Base-by-base conservation (phyloP, 116 monocot genomes). In the Zostera marina region DNA sequence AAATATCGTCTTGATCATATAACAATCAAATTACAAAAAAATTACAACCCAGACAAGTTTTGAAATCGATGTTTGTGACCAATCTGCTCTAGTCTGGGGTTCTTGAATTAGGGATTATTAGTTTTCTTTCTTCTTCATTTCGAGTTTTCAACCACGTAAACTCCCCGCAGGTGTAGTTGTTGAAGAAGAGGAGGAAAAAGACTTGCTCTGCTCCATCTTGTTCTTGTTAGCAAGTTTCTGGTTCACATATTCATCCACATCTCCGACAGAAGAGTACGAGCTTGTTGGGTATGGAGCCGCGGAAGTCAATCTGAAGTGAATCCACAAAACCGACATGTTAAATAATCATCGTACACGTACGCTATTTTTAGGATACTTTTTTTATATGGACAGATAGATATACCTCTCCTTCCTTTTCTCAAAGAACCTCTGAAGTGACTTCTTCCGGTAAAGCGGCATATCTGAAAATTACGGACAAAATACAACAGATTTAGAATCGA, bases 401-500 rank as follows among this genome's bases (percentile, higher is more conserved):
- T n/a, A 63, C 63, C 63, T 49, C 15, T 76, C 79, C 54, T 73
- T 83, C 53, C 83, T 76, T 62, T 79, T 83, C 57, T 73, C 68
- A 43, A 83, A 67, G 75, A 83, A 83, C 43, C 76, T 60, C 41
- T 76, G 73, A 13, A 83, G 73, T 2, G 83, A 83, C 22, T 72
- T 68, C 62, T 70, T 75, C 64, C 83, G 73, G 13, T 69, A 72
- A 20, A 78, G 69, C 2, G 75, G 22, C 49, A 51, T 51, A 52
- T 78, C 82, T 72, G 72, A 52, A 38, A 25, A 14, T 25, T n/a
- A n/a, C n/a, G 26, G 19, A 14, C 1, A 55, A 7, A 2, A 2
- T 5, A 5, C 32, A 2, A 14, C 10, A 25, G 32, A 55, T 25
- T 7, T 16, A 13, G 16, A 47, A 7, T 47, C 47, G 9, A n/a